Evolutionary conservation across 73 alveolate genomes (phyloP).

Genomic region (Stentor roeselii): DNA sequence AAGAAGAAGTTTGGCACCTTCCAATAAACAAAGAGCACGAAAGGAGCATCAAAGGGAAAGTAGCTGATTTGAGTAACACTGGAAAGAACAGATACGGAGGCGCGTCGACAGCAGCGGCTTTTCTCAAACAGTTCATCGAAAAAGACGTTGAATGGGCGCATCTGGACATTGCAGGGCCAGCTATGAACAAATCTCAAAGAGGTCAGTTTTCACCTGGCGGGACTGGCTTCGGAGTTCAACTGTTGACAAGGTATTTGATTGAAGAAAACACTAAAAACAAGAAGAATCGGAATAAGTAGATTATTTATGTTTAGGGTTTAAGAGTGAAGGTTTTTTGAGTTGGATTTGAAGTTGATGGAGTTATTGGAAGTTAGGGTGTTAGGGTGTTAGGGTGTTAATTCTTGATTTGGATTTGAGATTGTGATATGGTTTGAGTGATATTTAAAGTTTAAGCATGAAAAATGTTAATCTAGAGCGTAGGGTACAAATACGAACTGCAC

Average conservation of each 20-base stretch:
- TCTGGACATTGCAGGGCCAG: conserved; percentile 95
- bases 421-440: too few relatives aligned
- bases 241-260: conserved; percentile 36
- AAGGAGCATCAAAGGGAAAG: conserved; percentile 60
- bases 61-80: conserved; percentile 37
- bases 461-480: conserved; percentile 10
- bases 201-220: conserved; percentile 62
- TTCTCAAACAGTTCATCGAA: conserved; percentile 67
- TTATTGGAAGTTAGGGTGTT: too few relatives aligned
- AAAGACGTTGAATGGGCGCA: conserved; percentile 78
- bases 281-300: too few relatives aligned
- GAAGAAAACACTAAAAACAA: neutral
- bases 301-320: too few relatives aligned
- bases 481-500: neutral
- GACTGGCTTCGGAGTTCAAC: conserved; percentile 66
- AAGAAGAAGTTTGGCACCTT: conserved; percentile 71
- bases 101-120: conserved; percentile 76
- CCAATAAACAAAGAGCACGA: conserved; percentile 77
- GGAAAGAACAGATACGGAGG: conserved; percentile 77
- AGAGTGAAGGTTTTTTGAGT: too few relatives aligned
- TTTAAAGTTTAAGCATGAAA: too few relatives aligned
- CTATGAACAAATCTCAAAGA: conserved; percentile 46
- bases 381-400: too few relatives aligned
- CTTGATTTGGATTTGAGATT: too few relatives aligned
- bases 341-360: too few relatives aligned